Base-by-base conservation (phyloP, 2,329 filamentous ascomycete genomes). In the Stachybotrys chartarum region DNA sequence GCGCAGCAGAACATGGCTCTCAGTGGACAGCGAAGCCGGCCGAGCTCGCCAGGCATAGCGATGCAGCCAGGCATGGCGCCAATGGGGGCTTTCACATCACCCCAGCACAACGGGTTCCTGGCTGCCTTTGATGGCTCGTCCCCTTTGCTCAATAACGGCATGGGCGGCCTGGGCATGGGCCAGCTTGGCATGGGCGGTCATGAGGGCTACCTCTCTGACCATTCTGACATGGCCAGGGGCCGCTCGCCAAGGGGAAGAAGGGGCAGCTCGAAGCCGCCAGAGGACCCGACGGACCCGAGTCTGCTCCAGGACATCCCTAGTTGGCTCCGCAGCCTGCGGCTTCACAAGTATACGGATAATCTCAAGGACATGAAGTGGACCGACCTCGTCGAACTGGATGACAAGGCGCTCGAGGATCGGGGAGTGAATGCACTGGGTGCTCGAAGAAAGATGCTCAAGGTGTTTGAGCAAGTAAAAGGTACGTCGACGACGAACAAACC, bases 291-390 rank as follows among this genome's bases (percentile, higher is more conserved):
- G 18, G 94, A 99, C 71, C 88, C 89, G 16, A 85, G 81, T 47
- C 82, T 99, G 57, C 80, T 99, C 63, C 90, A 96, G 74, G 94
- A 99, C 68, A 97, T 99, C 63, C 93, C 94, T 54, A 88, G 86
- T 70, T 99, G 94, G 94, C 82, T 99, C 66, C 86, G 94, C 69
- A 97, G 91, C 71, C 81, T 97, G 68, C 86, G 94, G 58, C 80
- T 99, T 65, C 94, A 99, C 80, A 99, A 99, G 78, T 99, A 99
- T 74, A 99, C 94, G 10, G 94, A 99, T 63, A 95, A 97, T 64
- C 76, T 99, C 60, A 99, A 97, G 75, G 93, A 97, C 67, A 84
- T 97, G 79, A 91, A 94, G 66, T 99, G 94, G 94, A 89, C 87
- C 31, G 94, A 99, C 54, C 75, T 99, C 63, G 78, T 99, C 57